Conservation (phyloP, 208 protist species). For the Vickermania ingenoplastis region DNA sequence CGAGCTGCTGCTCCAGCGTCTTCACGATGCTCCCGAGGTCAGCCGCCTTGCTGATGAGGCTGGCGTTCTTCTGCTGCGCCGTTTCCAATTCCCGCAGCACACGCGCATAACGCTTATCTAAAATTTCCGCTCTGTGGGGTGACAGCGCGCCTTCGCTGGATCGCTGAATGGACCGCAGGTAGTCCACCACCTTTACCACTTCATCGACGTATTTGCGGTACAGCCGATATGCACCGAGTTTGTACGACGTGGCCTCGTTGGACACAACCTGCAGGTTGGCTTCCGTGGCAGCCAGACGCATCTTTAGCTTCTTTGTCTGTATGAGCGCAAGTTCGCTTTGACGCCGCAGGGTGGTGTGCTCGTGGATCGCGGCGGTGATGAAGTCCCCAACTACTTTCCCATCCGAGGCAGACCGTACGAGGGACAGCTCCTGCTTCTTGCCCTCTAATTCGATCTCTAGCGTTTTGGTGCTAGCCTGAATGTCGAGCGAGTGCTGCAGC, state of each 20-base stretch:
- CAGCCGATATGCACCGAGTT: slow-evolving; percentile 70
- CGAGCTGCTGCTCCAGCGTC: slow-evolving; percentile 51
- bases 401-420: slow-evolving; percentile 60
- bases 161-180: slow-evolving; percentile 67
- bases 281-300: slow-evolving; percentile 76
- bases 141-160: slow-evolving; percentile 38
- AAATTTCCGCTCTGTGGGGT: slow-evolving; percentile 53
- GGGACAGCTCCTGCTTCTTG: slow-evolving; percentile 51
- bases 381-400: slow-evolving; percentile 63
- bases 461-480: slow-evolving; percentile 50
- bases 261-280: slow-evolving; percentile 78
- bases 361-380: slow-evolving; percentile 68
- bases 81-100: slow-evolving; percentile 29
- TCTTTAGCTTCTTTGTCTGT: slow-evolving; percentile 46
- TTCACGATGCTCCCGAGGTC: slow-evolving; percentile 36
- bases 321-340: slow-evolving; percentile 75
- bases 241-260: slow-evolving; percentile 82
- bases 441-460: slow-evolving; percentile 60
- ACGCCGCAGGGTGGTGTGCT: slow-evolving; percentile 66
- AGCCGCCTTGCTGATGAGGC: slow-evolving; percentile 36
- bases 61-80: slow-evolving; percentile 22
- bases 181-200: slow-evolving; percentile 63
- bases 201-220: slow-evolving; percentile 77
- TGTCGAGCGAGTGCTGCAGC: slow-evolving; percentile 67
- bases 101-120: slow-evolving; percentile 51